Evolutionary conservation across 768 basidiomycete genomes (phyloP), one percentile per base, ranked within the genome.

Genomic region (Russula dissimulans): DNA sequence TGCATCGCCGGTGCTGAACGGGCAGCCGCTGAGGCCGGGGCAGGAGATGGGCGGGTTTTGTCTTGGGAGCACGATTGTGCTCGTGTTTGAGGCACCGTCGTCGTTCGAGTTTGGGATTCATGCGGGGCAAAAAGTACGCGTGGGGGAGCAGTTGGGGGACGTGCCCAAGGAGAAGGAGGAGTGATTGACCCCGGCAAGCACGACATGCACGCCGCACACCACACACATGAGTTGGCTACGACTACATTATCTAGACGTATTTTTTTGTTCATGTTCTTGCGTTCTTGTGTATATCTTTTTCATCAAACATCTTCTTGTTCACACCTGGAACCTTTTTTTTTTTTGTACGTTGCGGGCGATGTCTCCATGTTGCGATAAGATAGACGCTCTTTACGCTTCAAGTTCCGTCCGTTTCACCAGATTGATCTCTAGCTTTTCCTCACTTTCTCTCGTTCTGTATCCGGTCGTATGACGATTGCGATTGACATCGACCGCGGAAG

Each of bases 41-140:
- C 90, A 97, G 71, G 95, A 99, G 76, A 92, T 97, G 89, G 97
- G 97, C 36, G 97, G 95, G 1, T 99, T 99, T 75, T 88, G 86
- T 67, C 77, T 98, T 4, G 95, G 95, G 5, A 92, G 89, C 72
- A 98, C 95, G 5, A 91, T 98, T 68, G 95, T 99, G 18, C 79
- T 98, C 49, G 91, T 98, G 1, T 97, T 97, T 68, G 97, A 99
- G 74, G 97, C 95, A 0, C 95, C 97, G 0, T 74, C 78, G 55
- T 75, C 83, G 39, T 99, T 95, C 69, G 80, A 83, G 71, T 97
- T 95, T 67, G 71, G 76, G 0, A 81, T 94, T 15, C 76, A 83
- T 62, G 79, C 85, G 3, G 91, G 93, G 3, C 81, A 93, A 72
- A 89, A 87, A 72, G 84, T 98, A 61, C 84, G 85, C 71, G 91